These are phyloP conservation scores for Candida labiduridarum DNA, from an alignment of 1,139 yeast genomes.

Conservation along the genomic window DNA sequence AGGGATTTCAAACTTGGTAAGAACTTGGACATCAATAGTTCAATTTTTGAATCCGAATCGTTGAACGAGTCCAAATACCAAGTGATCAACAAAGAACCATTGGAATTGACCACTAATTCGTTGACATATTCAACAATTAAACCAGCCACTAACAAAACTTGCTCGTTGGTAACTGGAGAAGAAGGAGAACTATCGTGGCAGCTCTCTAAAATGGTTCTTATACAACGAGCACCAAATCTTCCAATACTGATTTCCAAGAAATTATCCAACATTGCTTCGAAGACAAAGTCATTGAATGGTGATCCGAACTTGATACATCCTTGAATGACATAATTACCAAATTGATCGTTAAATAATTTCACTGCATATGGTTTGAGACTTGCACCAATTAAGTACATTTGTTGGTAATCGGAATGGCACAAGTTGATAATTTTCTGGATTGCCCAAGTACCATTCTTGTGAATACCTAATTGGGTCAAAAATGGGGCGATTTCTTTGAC, in stretches of 20 bases:
- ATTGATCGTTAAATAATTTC: slow-evolving; percentile 89
- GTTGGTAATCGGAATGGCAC: slow-evolving; percentile 62
- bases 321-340: slow-evolving; percentile 94
- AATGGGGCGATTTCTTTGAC: slow-evolving; percentile 76
- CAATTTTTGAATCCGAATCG: slow-evolving; percentile 51
- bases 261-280: slow-evolving; percentile 78
- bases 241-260: slow-evolving; percentile 85
- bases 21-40: slow-evolving; percentile 51
- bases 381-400: slow-evolving; percentile 66
- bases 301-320: slow-evolving; percentile 88
- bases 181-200: slow-evolving; percentile 23
- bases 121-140: slow-evolving; percentile 79
- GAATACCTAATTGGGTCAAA: slow-evolving; percentile 90
- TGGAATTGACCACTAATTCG: slow-evolving; percentile 78
- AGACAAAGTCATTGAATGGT: slow-evolving; percentile 87
- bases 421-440: slow-evolving; percentile 92
- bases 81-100: slow-evolving; percentile 86
- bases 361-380: slow-evolving; percentile 82
- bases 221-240: slow-evolving; percentile 93
- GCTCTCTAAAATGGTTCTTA: slow-evolving; percentile 89
- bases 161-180: slow-evolving; percentile 52
- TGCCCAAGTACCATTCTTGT: slow-evolving; percentile 99
- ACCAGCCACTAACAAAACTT: slow-evolving; percentile 74
- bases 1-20: slow-evolving; percentile 63
- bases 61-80: slow-evolving; percentile 93